A percentile compares a stretch with the other conserved stretches of the same genome.
Evolutionary conservation across 164 flowering plant species (phyloP).

Genomic region (Aristolochia fimbriata): DNA sequence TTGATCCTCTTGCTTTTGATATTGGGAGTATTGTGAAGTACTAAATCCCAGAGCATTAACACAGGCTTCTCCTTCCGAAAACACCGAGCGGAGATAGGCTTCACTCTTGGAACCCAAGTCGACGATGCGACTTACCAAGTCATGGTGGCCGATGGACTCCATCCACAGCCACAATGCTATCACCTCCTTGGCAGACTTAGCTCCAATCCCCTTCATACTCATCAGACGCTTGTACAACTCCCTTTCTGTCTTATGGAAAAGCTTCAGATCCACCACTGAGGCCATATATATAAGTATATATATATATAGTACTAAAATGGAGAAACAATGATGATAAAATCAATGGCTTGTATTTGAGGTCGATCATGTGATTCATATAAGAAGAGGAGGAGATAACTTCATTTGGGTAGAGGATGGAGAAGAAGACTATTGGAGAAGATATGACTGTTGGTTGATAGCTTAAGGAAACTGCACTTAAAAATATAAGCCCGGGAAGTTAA

Average conservation of each 20-base stretch:
- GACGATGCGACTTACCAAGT: not conserved
- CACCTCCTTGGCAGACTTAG: not conserved
- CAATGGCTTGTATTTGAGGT: too few relatives aligned
- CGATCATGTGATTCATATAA: too few relatives aligned
- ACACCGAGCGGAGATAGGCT: not conserved
- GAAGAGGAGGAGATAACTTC: too few relatives aligned
- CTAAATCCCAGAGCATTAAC: not conserved
- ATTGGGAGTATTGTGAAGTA: not conserved
- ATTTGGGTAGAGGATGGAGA: too few relatives aligned
- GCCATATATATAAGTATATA: not conserved
- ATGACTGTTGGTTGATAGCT: too few relatives aligned
- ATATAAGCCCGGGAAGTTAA: too few relatives aligned
- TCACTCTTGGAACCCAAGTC: not conserved
- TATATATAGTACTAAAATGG: too few relatives aligned
- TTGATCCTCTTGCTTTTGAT: not conserved
- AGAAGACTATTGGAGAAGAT: too few relatives aligned
- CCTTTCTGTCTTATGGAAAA: constrained; percentile 3
- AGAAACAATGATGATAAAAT: too few relatives aligned
- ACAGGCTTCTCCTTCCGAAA: constrained; percentile 1
- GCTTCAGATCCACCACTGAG: constrained; percentile 1
- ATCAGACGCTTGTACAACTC: constrained; percentile 2
- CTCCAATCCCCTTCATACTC: not conserved
- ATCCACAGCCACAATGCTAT: constrained; percentile 10
- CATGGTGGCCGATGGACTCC: constrained; percentile 8
- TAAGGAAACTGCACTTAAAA: too few relatives aligned